Evolutionary conservation across 2,329 filamentous ascomycete species (phyloP), one percentile per base, ranked within the genome.

Genomic region (Diaporthe australafricana): DNA sequence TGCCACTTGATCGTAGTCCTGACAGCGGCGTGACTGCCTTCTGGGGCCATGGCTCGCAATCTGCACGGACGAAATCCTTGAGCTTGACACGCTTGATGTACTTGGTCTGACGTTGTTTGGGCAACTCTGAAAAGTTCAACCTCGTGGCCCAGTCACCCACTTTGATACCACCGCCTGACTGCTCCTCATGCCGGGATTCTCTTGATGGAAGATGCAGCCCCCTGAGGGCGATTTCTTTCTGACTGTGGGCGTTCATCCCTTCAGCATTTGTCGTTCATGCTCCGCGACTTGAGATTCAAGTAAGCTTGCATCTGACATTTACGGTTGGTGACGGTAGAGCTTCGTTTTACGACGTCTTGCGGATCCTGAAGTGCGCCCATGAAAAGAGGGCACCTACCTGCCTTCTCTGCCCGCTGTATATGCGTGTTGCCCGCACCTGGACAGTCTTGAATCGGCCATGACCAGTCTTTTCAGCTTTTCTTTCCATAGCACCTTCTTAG

Each of bases 271-370:
- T 68, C 68, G 60, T 48, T 48, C 16, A 56, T 68, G 60, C 71
- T 72, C 27, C 22, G 71, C 71, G 22, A 70, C 71, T 72, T 72
- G 71, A 68, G 27, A 56, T 55, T 67, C 71, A 72, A 72, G 71
- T 70, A 72, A 70, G 71, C 71, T 57, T 66, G 57, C 71, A 70
- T 66, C 55, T 68, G 71, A 72, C 60, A 66, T 56, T 67, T 69
- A 68, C 69, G 71, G 56, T 60, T 42, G 32, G 32, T 67, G 70
- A 69, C 32, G 60, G 71, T 63, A 62, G 48, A 56, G 27, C 22
- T 38, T 38, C 40, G 53, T 63, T 47, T 66, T 42, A 62, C 20
- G 35, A 8, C 27, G 60, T 42, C 27, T 22, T 47, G 42, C 50
- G 22, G 42, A 42, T 40, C 38, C 47, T 45, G 66, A 65, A 40